phyloP scores from a whole-genome alignment of 73 alveolate species.

The Paramecium sexaurelia region DNA sequence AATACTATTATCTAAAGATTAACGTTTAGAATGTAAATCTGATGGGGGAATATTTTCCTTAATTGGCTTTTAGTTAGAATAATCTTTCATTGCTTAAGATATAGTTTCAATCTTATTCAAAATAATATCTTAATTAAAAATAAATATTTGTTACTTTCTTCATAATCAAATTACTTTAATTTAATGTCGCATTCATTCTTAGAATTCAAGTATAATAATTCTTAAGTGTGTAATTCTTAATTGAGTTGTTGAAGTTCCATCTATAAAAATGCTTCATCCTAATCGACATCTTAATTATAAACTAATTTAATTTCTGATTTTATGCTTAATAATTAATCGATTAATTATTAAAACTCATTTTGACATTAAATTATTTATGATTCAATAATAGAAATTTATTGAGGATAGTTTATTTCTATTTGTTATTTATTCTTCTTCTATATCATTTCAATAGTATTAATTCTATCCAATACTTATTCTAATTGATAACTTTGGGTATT shows the following conservation, averaged over 20 bases:
- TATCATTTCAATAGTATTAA: not conserved
- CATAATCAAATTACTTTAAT: not conserved
- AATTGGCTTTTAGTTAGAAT: not conserved
- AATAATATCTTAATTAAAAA: not conserved
- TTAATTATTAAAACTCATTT: not conserved
- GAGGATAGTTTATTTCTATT: not conserved
- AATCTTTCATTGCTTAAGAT: slow-evolving; percentile 9
- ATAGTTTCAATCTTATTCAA: not conserved
- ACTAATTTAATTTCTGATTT: not conserved
- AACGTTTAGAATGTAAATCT: slow-evolving; percentile 20
- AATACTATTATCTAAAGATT: not conserved
- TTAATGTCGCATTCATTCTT: not conserved
- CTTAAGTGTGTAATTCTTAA: not conserved
- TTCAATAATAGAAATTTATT: not conserved
- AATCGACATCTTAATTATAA: slow-evolving; percentile 23
- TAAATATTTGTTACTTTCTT: slow-evolving; percentile 2
- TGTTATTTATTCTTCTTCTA: not conserved
- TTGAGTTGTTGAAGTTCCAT: slow-evolving; percentile 8
- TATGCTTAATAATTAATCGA: not conserved
- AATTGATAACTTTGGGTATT: slow-evolving; percentile 7
- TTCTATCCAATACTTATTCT: slow-evolving; percentile 25
- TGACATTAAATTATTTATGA: not conserved
- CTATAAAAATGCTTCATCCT: slow-evolving; percentile 11
- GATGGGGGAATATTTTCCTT: slow-evolving; percentile 1
- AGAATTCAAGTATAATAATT: not conserved